These are phyloP conservation scores for Santalum album DNA, from an alignment of 164 flowering plant species.

Conservation along the genomic window DNA sequence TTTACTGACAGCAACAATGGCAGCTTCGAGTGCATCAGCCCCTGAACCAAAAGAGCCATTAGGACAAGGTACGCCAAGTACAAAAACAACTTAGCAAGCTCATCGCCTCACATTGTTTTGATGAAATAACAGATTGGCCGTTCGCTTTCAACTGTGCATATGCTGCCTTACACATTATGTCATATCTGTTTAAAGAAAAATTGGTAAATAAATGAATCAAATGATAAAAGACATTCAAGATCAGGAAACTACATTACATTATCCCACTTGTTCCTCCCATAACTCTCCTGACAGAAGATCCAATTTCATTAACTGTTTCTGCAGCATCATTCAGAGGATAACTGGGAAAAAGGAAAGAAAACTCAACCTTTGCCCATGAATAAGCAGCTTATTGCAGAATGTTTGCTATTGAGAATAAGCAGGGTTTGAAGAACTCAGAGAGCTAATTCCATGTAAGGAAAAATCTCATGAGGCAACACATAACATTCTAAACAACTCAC, in stretches of 20 bases:
- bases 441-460: no score
- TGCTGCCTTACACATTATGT: slow-evolving; percentile 80
- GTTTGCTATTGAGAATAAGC: no score
- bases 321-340: slow-evolving; percentile 93
- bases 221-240: not conserved
- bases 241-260: slow-evolving; percentile 33
- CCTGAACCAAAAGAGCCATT: slow-evolving; percentile 39
- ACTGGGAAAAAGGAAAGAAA: slow-evolving; percentile 31
- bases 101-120: slow-evolving; percentile 59
- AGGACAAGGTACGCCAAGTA: slow-evolving; percentile 2
- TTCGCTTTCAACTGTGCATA: slow-evolving; percentile 53
- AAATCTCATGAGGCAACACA: not conserved
- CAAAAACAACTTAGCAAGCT: slow-evolving; percentile 5
- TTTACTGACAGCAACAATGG: slow-evolving; percentile 77
- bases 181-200: slow-evolving; percentile 41
- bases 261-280: slow-evolving; percentile 99
- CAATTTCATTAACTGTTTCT: slow-evolving; percentile 81
- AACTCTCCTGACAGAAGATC: slow-evolving; percentile 66
- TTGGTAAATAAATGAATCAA: slow-evolving; percentile 5
- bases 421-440: no score
- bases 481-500: not conserved
- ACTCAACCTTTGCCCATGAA: not conserved
- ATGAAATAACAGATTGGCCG: slow-evolving; percentile 22
- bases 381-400: not conserved
- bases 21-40: slow-evolving; percentile 79